Evolutionary conservation across 495 filamentous ascomycete genomes (phyloP).

Genomic region (Thermothielavioides terrestris): DNA sequence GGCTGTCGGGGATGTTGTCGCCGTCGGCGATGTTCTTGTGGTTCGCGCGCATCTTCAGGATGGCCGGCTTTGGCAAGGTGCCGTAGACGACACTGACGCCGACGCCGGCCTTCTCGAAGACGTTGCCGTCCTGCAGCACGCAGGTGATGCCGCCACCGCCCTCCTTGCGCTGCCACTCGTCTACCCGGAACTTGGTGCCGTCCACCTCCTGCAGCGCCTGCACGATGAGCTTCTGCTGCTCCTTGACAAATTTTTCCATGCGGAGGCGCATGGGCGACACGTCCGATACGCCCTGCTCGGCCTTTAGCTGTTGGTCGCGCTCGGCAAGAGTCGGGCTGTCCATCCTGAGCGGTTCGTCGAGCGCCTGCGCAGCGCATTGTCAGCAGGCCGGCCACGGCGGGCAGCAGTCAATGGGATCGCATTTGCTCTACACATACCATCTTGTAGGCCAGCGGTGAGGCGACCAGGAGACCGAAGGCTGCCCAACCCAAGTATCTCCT

Average conservation of each 20-base stretch:
- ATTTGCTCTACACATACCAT: slow-evolving; percentile 17
- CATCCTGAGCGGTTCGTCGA: slow-evolving; percentile 31
- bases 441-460: slow-evolving; percentile 21
- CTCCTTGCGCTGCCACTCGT: slow-evolving; percentile 80
- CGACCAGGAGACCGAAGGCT: slow-evolving; percentile 20
- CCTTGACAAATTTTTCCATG: slow-evolving; percentile 93
- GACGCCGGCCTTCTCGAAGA: slow-evolving; percentile 97
- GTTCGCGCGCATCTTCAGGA: slow-evolving; percentile 87
- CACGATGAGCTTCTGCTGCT: slow-evolving; percentile 82
- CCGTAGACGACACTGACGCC: slow-evolving; percentile 94
- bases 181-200: slow-evolving; percentile 66
- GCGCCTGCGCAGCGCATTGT: slow-evolving; percentile 21
- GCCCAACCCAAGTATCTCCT: slow-evolving; percentile 16
- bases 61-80: slow-evolving; percentile 75
- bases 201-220: slow-evolving; percentile 72
- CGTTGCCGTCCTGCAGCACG: slow-evolving; percentile 88
- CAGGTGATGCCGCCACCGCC: slow-evolving; percentile 80
- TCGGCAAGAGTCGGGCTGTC: slow-evolving; percentile 56
- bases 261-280: slow-evolving; percentile 91
- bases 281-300: slow-evolving; percentile 55
- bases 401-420: not conserved
- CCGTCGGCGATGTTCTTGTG: slow-evolving; percentile 82
- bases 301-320: slow-evolving; percentile 56
- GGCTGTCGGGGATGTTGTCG: slow-evolving; percentile 50
- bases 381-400: not conserved